Evolutionary conservation across 805 yeast species (phyloP).

Genomic region (Hanseniaspora meyeri): DNA sequence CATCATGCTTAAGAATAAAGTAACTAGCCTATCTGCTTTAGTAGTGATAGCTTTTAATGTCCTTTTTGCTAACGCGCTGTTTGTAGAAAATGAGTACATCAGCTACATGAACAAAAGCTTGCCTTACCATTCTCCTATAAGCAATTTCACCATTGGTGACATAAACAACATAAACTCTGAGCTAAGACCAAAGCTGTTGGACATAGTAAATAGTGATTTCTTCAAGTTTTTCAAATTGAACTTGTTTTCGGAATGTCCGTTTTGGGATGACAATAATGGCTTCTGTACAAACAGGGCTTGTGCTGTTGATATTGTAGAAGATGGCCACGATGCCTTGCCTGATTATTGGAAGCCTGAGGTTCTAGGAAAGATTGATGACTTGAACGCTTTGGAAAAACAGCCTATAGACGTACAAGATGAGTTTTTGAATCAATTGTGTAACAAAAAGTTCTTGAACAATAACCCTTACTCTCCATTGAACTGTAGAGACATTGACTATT

Average conservation of each 20-base stretch:
- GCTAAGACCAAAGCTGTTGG: constrained; percentile 44
- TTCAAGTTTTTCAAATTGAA: constrained; percentile 81
- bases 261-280: constrained; percentile 65
- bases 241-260: constrained; percentile 71
- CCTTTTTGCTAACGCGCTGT: background rate
- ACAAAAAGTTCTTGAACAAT: constrained; percentile 14
- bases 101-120: constrained; percentile 4
- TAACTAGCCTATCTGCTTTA: background rate
- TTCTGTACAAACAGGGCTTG: constrained; percentile 80
- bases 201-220: constrained; percentile 60
- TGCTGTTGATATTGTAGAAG: constrained; percentile 75
- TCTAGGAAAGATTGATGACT: constrained; percentile 31
- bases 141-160: constrained; percentile 35
- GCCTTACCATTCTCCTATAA: constrained; percentile 18
- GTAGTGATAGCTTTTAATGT: background rate
- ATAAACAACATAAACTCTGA: constrained; percentile 40
- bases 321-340: constrained; percentile 50
- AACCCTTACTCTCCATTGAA: constrained; percentile 9
- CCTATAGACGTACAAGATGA: constrained; percentile 26
- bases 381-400: constrained; percentile 22
- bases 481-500: constrained; percentile 45
- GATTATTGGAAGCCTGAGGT: constrained; percentile 64
- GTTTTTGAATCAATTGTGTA: constrained; percentile 31
- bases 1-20: background rate
- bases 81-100: background rate